Percentiles rank a stretch among this genome's conserved stretches.
Conservation (phyloP, 2,329 filamentous ascomycete species). For the Alternaria gansuensis region DNA sequence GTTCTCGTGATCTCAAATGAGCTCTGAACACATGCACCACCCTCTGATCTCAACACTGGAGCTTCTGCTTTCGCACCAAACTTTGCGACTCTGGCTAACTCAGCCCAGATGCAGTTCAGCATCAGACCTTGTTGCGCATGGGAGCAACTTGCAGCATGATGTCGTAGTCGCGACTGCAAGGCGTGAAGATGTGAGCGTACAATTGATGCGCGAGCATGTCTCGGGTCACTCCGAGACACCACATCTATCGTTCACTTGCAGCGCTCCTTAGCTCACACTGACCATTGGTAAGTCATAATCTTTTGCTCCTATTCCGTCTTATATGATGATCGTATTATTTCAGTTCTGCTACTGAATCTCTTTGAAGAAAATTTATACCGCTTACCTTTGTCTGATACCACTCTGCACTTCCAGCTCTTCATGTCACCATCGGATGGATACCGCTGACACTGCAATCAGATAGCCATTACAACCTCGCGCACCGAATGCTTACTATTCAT, state of each 20-base stretch:
- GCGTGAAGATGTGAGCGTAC: not conserved
- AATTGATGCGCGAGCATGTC: not conserved
- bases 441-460: conserved; percentile 31
- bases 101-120: conserved; percentile 12
- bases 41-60: conserved; percentile 57
- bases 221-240: not conserved
- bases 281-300: conserved; percentile 27
- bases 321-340: conserved; percentile 57
- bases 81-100: conserved; percentile 33
- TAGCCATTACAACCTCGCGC: not conserved
- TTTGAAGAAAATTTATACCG: conserved; percentile 67
- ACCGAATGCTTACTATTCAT: not conserved
- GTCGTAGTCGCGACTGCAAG: not conserved
- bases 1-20: conserved; percentile 66
- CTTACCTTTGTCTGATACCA: conserved; percentile 64
- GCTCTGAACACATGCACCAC: conserved; percentile 69
- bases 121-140: not conserved
- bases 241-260: not conserved
- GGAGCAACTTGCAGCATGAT: not conserved
- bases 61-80: conserved; percentile 21
- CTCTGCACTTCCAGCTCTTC: conserved; percentile 10
- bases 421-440: conserved; percentile 8
- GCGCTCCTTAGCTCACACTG: not conserved
- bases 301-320: conserved; percentile 15
- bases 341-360: conserved; percentile 71